Percentiles rank a stretch among this genome's conserved stretches.
Conservation (phyloP, 2,329 filamentous ascomycete genomes). For the Chaetothyriales sp. region DNA sequence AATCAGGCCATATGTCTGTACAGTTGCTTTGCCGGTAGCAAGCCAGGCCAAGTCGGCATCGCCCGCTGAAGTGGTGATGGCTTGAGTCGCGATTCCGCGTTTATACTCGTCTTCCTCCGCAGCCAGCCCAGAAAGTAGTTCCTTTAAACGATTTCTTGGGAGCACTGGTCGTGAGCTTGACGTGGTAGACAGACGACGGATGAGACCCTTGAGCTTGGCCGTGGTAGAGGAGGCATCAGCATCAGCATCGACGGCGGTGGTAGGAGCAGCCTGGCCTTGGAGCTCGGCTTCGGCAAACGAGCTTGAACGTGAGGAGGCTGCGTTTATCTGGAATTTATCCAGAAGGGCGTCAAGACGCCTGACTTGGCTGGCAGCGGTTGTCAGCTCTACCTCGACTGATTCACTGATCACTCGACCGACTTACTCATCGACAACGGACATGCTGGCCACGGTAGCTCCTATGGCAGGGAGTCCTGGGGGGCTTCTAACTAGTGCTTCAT, state of each 20-base stretch:
- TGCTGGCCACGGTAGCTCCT: neutral
- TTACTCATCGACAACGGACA: conserved; percentile 13
- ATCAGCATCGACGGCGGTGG: too few relatives aligned
- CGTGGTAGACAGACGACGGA: conserved; percentile 56
- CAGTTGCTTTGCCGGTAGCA: conserved; percentile 73
- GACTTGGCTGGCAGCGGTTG: conserved; percentile 32
- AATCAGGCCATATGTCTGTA: conserved; percentile 75
- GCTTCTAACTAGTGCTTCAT: neutral
- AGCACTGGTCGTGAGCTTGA: conserved; percentile 49
- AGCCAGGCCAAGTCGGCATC: conserved; percentile 72
- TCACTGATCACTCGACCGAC: neutral
- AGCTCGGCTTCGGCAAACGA: conserved; percentile 9
- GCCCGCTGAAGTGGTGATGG: conserved; percentile 17
- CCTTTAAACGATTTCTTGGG: conserved; percentile 43
- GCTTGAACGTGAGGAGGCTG: conserved; percentile 12
- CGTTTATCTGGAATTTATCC: conserved; percentile 40
- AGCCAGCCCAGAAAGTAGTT: conserved; percentile 47
- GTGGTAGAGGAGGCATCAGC: conserved; percentile 4
- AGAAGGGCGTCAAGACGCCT: conserved; percentile 43
- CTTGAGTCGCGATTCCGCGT: conserved; percentile 9
- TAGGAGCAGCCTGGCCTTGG: conserved; percentile 5
- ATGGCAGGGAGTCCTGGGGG: neutral
- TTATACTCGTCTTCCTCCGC: conserved; percentile 17
- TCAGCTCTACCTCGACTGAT: conserved; percentile 1
- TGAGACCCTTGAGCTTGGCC: conserved; percentile 44